Base-by-base conservation (phyloP, 2,329 filamentous ascomycete species). In the Coniosporium tulheliwenetii region DNA sequence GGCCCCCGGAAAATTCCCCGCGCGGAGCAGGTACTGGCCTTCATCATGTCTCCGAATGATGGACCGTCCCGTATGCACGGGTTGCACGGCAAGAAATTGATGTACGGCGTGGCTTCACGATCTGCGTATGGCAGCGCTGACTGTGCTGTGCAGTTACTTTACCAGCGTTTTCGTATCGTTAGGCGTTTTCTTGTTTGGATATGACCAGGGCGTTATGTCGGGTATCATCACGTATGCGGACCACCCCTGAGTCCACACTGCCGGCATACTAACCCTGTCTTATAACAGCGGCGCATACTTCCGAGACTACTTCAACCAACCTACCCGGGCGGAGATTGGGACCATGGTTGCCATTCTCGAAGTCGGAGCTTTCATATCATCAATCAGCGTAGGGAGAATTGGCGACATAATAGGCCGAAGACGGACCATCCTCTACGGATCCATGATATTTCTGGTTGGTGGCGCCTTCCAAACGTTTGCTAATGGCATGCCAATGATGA, bases 321-420 rank as follows among this genome's bases (percentile, higher is more conserved):
- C 91, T 14, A 81, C 84, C 16, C 75, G 76, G 51, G 85, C 86
- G 37, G 77, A 94, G 58, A 79, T 98, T 44, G 91, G 89, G 44
- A 96, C 87, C 26, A 96, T 96, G 81, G 91, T 98, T 43, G 89
- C 91, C 49, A 96, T 98, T 52, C 73, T 98, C 44, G 89, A 95
- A 64, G 69, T 96, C 40, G 91, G 91, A 44, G 91, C 91, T 32
- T 82, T 98, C 46, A 81, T 93, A 52, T 82, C 89, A 14, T 96
- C 89, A 1, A 64, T 98, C 9, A 61, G 80, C 29, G 85, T 96
- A 31, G 91, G 91, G 39, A 79, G 81, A 46, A 75, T 96, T 43
- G 91, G 91, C 49, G 91, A 98, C 58, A 74, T 94, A 42, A 84
- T 96, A 46, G 91, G 91, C 41, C 78, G 91, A 45, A 75, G 86